Conservation (phyloP, 768 basidiomycete species). For the Suillus plorans region DNA sequence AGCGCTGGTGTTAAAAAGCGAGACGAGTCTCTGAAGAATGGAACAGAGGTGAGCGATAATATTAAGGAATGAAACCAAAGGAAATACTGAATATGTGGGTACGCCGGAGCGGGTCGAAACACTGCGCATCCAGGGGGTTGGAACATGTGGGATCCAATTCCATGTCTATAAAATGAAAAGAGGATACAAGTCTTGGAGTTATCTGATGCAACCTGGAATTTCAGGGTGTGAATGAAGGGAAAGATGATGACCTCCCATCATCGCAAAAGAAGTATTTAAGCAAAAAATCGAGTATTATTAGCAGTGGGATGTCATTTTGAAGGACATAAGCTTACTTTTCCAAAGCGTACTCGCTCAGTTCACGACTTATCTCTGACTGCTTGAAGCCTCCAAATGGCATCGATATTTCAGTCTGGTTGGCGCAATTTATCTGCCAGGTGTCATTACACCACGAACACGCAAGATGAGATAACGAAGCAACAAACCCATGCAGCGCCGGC, state of each 20-base stretch:
- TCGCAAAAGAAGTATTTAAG: neutral
- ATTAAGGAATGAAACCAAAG: constrained; percentile 1
- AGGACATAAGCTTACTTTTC: no score
- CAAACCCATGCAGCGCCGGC: no score
- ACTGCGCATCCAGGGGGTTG: neutral
- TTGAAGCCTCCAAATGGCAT: no score
- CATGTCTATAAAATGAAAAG: neutral
- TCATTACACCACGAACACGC: no score
- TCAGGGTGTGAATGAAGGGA: neutral
- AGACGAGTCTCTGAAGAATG: constrained; percentile 18
- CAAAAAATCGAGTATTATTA: neutral
- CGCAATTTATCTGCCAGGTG: no score
- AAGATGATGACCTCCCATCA: neutral
- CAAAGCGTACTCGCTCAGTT: no score
- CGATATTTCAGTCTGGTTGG: no score
- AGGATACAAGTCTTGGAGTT: neutral
- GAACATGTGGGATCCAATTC: constrained; percentile 9
- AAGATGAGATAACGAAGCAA: no score
- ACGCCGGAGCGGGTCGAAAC: neutral
- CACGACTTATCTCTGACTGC: no score
- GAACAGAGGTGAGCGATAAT: constrained; percentile 17
- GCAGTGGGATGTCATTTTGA: no score
- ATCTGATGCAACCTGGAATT: neutral
- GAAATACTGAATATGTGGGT: constrained; percentile 20
- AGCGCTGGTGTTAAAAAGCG: constrained; percentile 11